Base-by-base conservation (phyloP, 148 eudicot genomes). In the Rhododendron kiyosumense region DNA sequence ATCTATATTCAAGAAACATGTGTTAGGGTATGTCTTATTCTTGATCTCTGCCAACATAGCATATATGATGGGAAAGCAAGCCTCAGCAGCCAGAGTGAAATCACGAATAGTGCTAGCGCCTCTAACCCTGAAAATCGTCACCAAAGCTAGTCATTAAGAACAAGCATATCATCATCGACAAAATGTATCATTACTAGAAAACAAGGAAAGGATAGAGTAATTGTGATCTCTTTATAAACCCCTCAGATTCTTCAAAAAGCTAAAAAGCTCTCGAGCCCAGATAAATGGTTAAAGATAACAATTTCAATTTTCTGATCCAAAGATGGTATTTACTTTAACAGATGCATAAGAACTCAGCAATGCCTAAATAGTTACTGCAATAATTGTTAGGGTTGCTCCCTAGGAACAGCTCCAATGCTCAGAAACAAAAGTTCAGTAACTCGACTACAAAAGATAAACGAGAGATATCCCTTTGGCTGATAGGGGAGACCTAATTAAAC, bases 1-100 rank as follows among this genome's bases (percentile, higher is more conserved):
- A 87, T 95, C 97, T 84, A 96, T 87, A 84, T 96, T 96, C 89
- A 96, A 83, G 89, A 96, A 95, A 89, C 96, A 95, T 52, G 87
- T 92, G 79, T 84, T 89, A 24, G 97, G 98, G 88, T 91, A 94
- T 1, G 90, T 92, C 84, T 88, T 85, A 73, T 88, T 90, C 88
- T 88, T 92, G 81, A 92, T 90, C 82, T 93, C 96, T 81, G 88
- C 87, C 81, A 94, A 49, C 81, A 92, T 80, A 24, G 91, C 96
- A 84, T 83, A 87, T 65, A 96, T 89, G 77, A 96, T 93, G 73
- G 98, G 98, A 85, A 95, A 88, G 90, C 98, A 95, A 79, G 97
- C 99, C 90, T 95, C 94, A 38, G 99, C 98, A 89, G 95, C 92
- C 78, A 93, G 90, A 85, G 84, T 76, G 90, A 81, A 96, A 87